phyloP scores from a whole-genome alignment of 2,329 filamentous ascomycete genomes.

The Cytospora chrysosperma region DNA sequence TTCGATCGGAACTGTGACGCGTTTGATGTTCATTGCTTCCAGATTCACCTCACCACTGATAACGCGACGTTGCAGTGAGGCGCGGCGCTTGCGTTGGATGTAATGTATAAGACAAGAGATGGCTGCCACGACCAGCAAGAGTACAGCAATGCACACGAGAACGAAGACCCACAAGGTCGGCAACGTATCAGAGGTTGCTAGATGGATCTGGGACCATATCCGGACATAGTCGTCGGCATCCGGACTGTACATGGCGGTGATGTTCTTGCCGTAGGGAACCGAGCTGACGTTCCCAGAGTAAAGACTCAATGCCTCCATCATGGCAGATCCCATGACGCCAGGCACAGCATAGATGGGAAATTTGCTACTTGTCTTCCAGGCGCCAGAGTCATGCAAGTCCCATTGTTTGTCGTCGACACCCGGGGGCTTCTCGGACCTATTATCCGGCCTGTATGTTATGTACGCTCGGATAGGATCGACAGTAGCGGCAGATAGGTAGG shows the following conservation, averaged over 20 bases:
- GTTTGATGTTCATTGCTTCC: constrained; percentile 81
- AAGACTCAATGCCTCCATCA: constrained; percentile 69
- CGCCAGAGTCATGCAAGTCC: constrained; percentile 65
- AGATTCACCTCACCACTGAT: constrained; percentile 78
- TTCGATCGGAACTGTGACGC: constrained; percentile 70
- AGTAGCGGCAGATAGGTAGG: constrained; percentile 66
- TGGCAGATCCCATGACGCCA: constrained; percentile 58
- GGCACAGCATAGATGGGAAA: constrained; percentile 85
- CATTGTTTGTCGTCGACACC: constrained; percentile 63
- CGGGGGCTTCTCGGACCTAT: constrained; percentile 62
- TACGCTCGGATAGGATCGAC: constrained; percentile 60
- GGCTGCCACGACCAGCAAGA: constrained; percentile 64
- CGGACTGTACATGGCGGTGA: constrained; percentile 53
- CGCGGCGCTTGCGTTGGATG: constrained; percentile 70
- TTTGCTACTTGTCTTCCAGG: constrained; percentile 69
- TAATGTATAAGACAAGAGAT: constrained; percentile 75
- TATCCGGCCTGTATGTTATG: constrained; percentile 61
- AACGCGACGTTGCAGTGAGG: constrained; percentile 67
- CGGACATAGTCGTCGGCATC: constrained; percentile 59
- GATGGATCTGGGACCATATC: constrained; percentile 55
- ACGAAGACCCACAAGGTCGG: constrained; percentile 82
- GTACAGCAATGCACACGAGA: constrained; percentile 67
- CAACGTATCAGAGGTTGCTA: constrained; percentile 49
- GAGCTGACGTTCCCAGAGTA: constrained; percentile 75
- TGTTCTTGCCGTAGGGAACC: constrained; percentile 57